Evolutionary conservation across 78 protist species (phyloP), one percentile per base, ranked within the genome.

Genomic region (Guillardia theta): DNA sequence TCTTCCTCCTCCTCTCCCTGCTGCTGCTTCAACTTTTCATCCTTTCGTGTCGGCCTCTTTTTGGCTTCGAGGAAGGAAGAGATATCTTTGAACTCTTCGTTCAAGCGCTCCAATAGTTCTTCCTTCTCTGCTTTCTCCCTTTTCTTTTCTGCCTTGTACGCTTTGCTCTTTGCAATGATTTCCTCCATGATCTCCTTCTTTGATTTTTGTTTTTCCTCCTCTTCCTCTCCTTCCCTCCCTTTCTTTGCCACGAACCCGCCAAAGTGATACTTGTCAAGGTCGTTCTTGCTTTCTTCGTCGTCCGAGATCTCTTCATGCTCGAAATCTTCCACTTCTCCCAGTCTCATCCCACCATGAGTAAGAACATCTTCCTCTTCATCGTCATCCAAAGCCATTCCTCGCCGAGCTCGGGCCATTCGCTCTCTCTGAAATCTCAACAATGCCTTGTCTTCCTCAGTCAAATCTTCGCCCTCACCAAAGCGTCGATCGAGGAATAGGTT

Each of bases 371-470:
- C 92, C 36, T 88, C 93, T 33, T 88, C 93, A 5, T 88, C 93
- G n/a, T 77, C 93, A 37, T 88, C 80, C 39, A n/a, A 4, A 48
- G 54, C 36, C 45, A 76, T 27, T 5, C 87, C 80, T 48, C 15
- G 58, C 83, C 33, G 27, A n/a, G 6, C 33, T 18, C n/a, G 53
- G 22, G 48, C 78, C 45, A 45, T 41, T 22, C 95, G 70, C 83
- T 93, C 92, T 0, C 80, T 45, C 92, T 83, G 88, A 39, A 93
- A 95, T 4, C 96, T 88, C 70, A 36, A 48, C 88, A 95, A 15
- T 88, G 64, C 54, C 90, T 93, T 93, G n/a, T 95, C 96, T 43
- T 95, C 96, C 53, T 48, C 94, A 39, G 95, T 18, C 43, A 95
- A 46, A 39, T 24, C n/a, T 33, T 30, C 94, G 15, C 88, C 94